phyloP scores from a whole-genome alignment of 1,284 basidiomycete species.

The Ustilago hordei region DNA sequence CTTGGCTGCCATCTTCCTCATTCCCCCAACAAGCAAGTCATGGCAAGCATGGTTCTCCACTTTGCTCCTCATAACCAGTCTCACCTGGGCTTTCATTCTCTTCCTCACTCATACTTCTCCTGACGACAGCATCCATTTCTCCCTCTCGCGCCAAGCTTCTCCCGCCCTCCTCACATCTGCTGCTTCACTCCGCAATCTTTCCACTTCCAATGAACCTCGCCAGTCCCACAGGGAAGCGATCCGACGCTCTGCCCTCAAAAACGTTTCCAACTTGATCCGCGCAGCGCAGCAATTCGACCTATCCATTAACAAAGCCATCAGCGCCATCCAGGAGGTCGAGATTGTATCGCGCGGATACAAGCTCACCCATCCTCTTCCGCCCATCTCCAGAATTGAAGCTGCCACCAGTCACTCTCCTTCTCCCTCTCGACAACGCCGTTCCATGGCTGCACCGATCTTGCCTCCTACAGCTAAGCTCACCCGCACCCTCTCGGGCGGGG shows the following conservation, averaged over 20 bases:
- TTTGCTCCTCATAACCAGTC: slow-evolving; percentile 21
- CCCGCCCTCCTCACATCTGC: slow-evolving; percentile 8
- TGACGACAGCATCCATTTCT: slow-evolving; percentile 36
- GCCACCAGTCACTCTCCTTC: slow-evolving; percentile 19
- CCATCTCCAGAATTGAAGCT: slow-evolving; percentile 67
- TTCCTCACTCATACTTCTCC: slow-evolving; percentile 23
- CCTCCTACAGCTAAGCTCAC: slow-evolving; percentile 30
- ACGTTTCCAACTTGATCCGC: slow-evolving; percentile 37
- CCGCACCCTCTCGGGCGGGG: slow-evolving; percentile 43
- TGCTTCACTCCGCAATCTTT: slow-evolving; percentile 17
- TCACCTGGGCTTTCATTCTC: slow-evolving; percentile 35
- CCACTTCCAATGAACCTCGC: slow-evolving; percentile 3
- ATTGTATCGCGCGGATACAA: slow-evolving; percentile 65
- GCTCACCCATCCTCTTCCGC: slow-evolving; percentile 64
- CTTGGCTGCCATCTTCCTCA: slow-evolving; percentile 22
- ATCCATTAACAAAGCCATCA: slow-evolving; percentile 58
- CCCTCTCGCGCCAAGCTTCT: slow-evolving; percentile 22
- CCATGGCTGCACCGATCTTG: slow-evolving; percentile 7
- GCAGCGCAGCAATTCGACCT: slow-evolving; percentile 58
- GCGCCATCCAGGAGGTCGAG: slow-evolving; percentile 68
- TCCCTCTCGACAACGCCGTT: slow-evolving; percentile 24
- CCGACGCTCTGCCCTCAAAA: slow-evolving; percentile 22
- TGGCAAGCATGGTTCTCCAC: slow-evolving; percentile 37
- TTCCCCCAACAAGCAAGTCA: slow-evolving; percentile 33
- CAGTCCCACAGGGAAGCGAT: slow-evolving; percentile 25